A percentile compares a stretch with the other conserved stretches of the same genome.
These are phyloP conservation scores for Lichtheimia corymbifera DNA, from an alignment of 371 early-diverging fungal species.

Conservation along the genomic window DNA sequence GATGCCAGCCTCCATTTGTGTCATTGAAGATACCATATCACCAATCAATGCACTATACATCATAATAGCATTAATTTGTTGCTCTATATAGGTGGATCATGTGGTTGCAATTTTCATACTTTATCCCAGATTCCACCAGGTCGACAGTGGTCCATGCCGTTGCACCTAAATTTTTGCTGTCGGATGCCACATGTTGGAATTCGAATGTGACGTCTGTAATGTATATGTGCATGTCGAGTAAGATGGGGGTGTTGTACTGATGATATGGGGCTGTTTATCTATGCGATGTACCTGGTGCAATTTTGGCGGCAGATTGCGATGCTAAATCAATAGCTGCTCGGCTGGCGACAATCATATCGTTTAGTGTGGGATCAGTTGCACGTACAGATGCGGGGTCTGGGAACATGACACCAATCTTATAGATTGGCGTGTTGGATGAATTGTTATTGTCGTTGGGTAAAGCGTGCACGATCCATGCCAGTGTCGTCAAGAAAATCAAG, in stretches of 20 bases:
- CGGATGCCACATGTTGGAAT: slow-evolving; percentile 33
- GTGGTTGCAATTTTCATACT: slow-evolving; percentile 18
- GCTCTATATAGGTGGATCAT: background rate
- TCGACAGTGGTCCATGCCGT: slow-evolving; percentile 32
- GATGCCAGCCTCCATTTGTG: slow-evolving; percentile 36
- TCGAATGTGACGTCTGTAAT: slow-evolving; percentile 32
- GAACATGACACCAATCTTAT: slow-evolving; percentile 38
- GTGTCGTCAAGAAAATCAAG: background rate
- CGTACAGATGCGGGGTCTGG: slow-evolving; percentile 25
- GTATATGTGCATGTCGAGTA: background rate
- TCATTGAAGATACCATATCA: slow-evolving; percentile 34
- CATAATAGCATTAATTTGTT: slow-evolving; percentile 1
- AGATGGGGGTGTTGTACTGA: background rate
- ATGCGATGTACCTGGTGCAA: slow-evolving; percentile 28
- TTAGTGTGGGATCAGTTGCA: slow-evolving; percentile 23
- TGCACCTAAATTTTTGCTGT: slow-evolving; percentile 22
- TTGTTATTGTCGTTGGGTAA: slow-evolving; percentile 3
- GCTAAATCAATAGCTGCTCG: slow-evolving; percentile 35
- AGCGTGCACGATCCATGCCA: too few species aligned
- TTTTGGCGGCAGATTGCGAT: slow-evolving; percentile 6
- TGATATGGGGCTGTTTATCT: too few species aligned
- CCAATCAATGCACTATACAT: slow-evolving; percentile 40
- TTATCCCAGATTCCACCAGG: slow-evolving; percentile 30
- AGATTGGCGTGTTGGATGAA: slow-evolving; percentile 15
- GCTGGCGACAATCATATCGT: slow-evolving; percentile 38